A percentile compares a stretch with the other conserved stretches of the same genome.
Conservation (phyloP, 2,329 filamentous ascomycete species). For the Paraphaeosphaeria minitans region DNA sequence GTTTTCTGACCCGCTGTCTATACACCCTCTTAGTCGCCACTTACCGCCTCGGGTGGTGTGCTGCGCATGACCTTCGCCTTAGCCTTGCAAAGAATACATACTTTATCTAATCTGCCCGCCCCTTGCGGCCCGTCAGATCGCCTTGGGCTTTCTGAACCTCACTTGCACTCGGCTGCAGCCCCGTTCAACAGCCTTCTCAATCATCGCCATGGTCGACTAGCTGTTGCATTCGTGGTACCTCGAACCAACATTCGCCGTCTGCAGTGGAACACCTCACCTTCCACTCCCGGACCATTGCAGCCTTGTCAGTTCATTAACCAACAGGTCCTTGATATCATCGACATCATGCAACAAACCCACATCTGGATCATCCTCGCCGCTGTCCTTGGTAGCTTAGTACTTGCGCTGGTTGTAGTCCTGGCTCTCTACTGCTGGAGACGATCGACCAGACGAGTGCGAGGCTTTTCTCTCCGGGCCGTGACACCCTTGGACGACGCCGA, state of each 20-base stretch:
- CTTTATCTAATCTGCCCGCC: conserved; percentile 35
- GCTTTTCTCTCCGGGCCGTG: conserved; percentile 45
- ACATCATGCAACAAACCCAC: conserved; percentile 38
- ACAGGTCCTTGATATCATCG: neutral
- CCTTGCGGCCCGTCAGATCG: conserved; percentile 23
- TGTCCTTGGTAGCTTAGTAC: conserved; percentile 40
- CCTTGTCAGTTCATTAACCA: neutral
- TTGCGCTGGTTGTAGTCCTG: conserved; percentile 33
- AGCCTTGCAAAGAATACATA: conserved; percentile 29
- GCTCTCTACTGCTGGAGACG: conserved; percentile 42
- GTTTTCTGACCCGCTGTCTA: conserved; percentile 30
- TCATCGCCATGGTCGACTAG: conserved; percentile 38
- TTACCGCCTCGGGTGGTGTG: conserved; percentile 32
- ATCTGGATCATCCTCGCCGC: conserved; percentile 46
- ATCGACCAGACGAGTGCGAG: conserved; percentile 39
- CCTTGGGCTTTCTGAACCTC: conserved; percentile 14
- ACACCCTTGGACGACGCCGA: conserved; percentile 48
- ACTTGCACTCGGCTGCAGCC: conserved; percentile 22
- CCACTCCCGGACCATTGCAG: conserved; percentile 6
- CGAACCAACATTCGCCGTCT: conserved; percentile 14
- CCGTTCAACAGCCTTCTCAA: conserved; percentile 22
- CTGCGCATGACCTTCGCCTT: conserved; percentile 41
- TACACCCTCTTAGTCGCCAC: conserved; percentile 32
- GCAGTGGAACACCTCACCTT: conserved; percentile 5
- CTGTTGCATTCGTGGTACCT: conserved; percentile 25